Percentiles rank a stretch among this genome's conserved stretches.
These are phyloP conservation scores for Magnolia officinalis DNA, from an alignment of 164 flowering plant species.

Conservation along the genomic window DNA sequence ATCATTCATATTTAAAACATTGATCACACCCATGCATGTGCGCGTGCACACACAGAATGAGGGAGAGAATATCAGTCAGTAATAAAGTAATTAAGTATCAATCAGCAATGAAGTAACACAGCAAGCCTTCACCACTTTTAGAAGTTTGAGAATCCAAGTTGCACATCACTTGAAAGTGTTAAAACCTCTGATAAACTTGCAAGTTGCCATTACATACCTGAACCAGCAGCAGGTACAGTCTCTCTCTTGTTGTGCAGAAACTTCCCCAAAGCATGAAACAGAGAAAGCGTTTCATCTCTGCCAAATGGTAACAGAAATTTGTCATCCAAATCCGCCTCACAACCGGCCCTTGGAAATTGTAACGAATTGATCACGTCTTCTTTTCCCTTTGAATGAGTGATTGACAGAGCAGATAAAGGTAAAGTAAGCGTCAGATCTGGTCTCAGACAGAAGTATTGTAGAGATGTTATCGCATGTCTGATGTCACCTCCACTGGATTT, in stretches of 20 bases:
- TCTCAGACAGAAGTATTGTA: constrained; percentile 68
- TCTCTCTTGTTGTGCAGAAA: constrained; percentile 97
- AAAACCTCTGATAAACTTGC: not conserved
- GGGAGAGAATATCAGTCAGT: too few relatives aligned
- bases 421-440: constrained; percentile 26
- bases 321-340: constrained; percentile 13
- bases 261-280: constrained; percentile 96
- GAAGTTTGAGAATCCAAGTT: not conserved
- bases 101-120: too few relatives aligned
- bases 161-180: not conserved
- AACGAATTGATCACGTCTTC: constrained; percentile 11
- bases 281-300: constrained; percentile 82
- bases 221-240: constrained; percentile 23
- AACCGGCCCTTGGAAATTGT: not conserved
- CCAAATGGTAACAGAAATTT: constrained; percentile 48
- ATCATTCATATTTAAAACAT: too few relatives aligned
- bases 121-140: not conserved
- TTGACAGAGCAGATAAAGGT: constrained; percentile 20
- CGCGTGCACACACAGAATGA: too few relatives aligned
- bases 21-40: too few relatives aligned
- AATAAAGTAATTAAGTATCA: too few relatives aligned
- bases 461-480: constrained; percentile 81
- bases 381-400: constrained; percentile 20
- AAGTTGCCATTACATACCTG: constrained; percentile 35
- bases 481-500: constrained; percentile 94